Conservation (phyloP, 129 eudicot species). For the Artemisia tridentata region DNA sequence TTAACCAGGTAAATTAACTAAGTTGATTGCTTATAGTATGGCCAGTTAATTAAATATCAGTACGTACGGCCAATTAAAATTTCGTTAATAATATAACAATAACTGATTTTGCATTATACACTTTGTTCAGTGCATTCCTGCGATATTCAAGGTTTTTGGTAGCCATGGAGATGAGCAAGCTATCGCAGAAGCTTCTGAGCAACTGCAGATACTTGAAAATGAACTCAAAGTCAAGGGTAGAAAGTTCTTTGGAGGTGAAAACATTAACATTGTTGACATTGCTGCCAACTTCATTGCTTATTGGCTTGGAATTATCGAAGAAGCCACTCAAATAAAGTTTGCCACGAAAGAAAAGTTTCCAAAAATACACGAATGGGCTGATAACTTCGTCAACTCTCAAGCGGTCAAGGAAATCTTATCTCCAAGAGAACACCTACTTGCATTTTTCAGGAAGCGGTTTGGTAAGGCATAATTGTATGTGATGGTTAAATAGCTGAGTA, state of each 20-base stretch:
- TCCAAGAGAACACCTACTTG: constrained; percentile 20
- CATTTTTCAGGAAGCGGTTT: constrained; percentile 6
- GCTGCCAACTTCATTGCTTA: constrained; percentile 23
- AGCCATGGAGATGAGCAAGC: constrained; percentile 5
- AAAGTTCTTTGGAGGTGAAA: constrained; percentile 40
- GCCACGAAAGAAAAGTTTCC: constrained; percentile 30
- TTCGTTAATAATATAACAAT: background rate
- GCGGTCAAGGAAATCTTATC: constrained; percentile 29
- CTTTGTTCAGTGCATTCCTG: constrained; percentile 22
- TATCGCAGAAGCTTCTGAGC: constrained; percentile 27
- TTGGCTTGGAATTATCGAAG: constrained; percentile 32
- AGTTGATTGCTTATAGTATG: no score
- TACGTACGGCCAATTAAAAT: background rate
- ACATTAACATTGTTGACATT: constrained; percentile 31
- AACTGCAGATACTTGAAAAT: constrained; percentile 27
- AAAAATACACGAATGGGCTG: constrained; percentile 20
- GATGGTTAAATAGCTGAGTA: background rate
- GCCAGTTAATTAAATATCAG: no score
- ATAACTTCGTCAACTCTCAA: constrained; percentile 12
- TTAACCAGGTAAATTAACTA: no score
- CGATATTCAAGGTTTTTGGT: background rate
- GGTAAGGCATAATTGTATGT: background rate
- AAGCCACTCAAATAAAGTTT: constrained; percentile 8
- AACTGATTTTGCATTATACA: background rate
- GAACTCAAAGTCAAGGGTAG: constrained; percentile 26